Evolutionary conservation across 257 asterid genomes (phyloP).

Genomic region (Primulina huaijiensis): DNA sequence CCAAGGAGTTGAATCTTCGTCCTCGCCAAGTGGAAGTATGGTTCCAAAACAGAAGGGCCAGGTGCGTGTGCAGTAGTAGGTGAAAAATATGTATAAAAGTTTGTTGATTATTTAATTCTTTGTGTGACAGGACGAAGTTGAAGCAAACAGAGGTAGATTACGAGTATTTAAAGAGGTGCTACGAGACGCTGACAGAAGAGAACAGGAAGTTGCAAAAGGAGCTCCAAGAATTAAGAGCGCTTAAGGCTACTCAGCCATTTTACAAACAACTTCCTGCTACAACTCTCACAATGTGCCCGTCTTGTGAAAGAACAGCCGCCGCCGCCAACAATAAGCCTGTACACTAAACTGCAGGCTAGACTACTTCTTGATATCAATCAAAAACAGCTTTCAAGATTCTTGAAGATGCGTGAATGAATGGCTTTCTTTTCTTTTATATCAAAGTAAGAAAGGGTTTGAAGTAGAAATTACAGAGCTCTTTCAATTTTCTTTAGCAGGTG

Average conservation of each 20-base stretch:
- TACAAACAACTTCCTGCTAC: slow-evolving; percentile 88
- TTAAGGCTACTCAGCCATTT: slow-evolving; percentile 78
- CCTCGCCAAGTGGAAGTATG: slow-evolving; percentile 96
- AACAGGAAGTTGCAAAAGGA: slow-evolving; percentile 78
- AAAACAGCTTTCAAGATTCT: too few species aligned
- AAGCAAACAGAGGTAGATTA: slow-evolving; percentile 96
- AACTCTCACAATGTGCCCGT: slow-evolving; percentile 90
- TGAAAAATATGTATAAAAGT: too few species aligned
- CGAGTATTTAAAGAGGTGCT: slow-evolving; percentile 83
- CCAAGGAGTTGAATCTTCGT: slow-evolving; percentile 80
- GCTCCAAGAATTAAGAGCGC: slow-evolving; percentile 79
- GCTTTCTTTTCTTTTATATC: too few species aligned
- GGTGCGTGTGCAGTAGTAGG: slow-evolving; percentile 35
- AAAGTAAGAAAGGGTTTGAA: too few species aligned
- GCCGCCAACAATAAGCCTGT: slow-evolving; percentile 15
- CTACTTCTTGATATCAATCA: too few species aligned
- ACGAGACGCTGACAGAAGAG: slow-evolving; percentile 85
- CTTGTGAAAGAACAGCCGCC: slow-evolving; percentile 70
- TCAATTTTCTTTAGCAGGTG: too few species aligned
- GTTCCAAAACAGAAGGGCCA: slow-evolving; percentile 95
- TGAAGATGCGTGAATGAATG: too few species aligned
- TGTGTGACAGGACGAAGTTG: slow-evolving; percentile 64
- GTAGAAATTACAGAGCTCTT: too few species aligned
- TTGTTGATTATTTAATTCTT: too few species aligned
- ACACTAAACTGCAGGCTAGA: too few species aligned